These are phyloP conservation scores for Schizopora paradoxa DNA, from an alignment of 1,284 basidiomycete species.

Conservation along the genomic window DNA sequence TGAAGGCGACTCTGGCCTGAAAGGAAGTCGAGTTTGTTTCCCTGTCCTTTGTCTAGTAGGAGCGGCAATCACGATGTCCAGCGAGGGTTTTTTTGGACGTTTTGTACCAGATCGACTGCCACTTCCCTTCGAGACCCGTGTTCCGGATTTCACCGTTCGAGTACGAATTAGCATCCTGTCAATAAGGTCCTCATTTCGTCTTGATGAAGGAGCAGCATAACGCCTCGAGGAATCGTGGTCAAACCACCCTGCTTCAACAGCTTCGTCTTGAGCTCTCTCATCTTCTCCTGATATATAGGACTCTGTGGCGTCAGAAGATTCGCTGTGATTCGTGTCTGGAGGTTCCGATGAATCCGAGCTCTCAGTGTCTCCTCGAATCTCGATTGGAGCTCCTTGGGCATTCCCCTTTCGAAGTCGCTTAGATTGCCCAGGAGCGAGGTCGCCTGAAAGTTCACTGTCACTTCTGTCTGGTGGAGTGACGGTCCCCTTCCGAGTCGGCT, in stretches of 20 bases:
- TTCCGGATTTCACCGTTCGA: constrained; percentile 21
- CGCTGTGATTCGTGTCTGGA: constrained; percentile 8
- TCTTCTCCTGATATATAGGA: constrained; percentile 15
- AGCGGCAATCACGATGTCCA: neutral
- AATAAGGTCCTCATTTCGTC: constrained; percentile 40
- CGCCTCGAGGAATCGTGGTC: constrained; percentile 21
- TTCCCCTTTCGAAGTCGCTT: constrained; percentile 30
- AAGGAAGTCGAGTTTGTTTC: constrained; percentile 17
- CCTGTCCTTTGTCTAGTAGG: neutral
- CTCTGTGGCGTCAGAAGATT: constrained; percentile 5
- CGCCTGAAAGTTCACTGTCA: constrained; percentile 7
- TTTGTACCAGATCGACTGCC: constrained; percentile 1
- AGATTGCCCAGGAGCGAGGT: constrained; percentile 41
- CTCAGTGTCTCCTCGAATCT: constrained; percentile 45
- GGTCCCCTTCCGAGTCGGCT: constrained; percentile 16
- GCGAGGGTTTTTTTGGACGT: neutral
- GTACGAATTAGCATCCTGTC: constrained; percentile 53
- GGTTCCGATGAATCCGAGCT: constrained; percentile 35
- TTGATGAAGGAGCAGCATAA: constrained; percentile 13
- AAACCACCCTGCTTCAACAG: constrained; percentile 29
- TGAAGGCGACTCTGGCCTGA: neutral
- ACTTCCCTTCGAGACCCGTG: constrained; percentile 17
- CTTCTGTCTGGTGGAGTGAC: constrained; percentile 13
- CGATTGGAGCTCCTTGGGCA: constrained; percentile 20
- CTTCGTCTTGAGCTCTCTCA: constrained; percentile 27